A percentile compares a stretch with the other conserved stretches of the same genome.
phyloP scores from a whole-genome alignment of 306 rosid species.

The Rosa rugosa region DNA sequence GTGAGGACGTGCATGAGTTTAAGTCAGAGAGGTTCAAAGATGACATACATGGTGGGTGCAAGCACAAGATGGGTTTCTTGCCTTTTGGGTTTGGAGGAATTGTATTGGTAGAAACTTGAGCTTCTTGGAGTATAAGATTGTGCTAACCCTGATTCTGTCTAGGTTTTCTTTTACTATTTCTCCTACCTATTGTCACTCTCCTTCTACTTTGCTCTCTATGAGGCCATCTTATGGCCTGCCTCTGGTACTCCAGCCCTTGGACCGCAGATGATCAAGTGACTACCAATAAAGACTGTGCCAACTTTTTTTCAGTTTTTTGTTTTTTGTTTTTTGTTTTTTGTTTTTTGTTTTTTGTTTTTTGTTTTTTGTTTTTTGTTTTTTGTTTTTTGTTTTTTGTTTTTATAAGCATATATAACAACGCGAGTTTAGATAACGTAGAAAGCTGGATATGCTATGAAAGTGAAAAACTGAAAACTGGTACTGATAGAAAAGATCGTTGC shows the following conservation, averaged over 20 bases:
- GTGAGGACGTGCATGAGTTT: constrained; percentile 64
- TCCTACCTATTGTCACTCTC: constrained; percentile 57
- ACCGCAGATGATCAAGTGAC: no score
- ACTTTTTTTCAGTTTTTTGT: no score
- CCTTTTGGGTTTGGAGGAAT: constrained; percentile 88
- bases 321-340: no score
- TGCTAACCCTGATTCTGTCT: constrained; percentile 56
- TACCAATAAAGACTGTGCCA: no score
- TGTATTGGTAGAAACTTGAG: constrained; percentile 82
- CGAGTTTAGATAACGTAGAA: no score
- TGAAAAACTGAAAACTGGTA: no score
- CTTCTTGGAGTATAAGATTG: constrained; percentile 69
- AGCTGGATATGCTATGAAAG: no score
- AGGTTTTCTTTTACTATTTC: constrained; percentile 62
- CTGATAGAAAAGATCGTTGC: neutral
- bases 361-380: no score
- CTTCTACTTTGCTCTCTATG: constrained; percentile 58
- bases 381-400: no score
- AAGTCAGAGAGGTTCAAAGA: constrained; percentile 66
- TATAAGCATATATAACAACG: no score
- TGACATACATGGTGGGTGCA: constrained; percentile 62
- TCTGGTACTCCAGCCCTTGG: constrained; percentile 38
- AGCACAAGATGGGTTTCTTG: constrained; percentile 76
- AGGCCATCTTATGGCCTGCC: constrained; percentile 65
- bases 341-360: no score